phyloP scores from a whole-genome alignment of 306 rosid genomes.

The Malus sylvestris region DNA sequence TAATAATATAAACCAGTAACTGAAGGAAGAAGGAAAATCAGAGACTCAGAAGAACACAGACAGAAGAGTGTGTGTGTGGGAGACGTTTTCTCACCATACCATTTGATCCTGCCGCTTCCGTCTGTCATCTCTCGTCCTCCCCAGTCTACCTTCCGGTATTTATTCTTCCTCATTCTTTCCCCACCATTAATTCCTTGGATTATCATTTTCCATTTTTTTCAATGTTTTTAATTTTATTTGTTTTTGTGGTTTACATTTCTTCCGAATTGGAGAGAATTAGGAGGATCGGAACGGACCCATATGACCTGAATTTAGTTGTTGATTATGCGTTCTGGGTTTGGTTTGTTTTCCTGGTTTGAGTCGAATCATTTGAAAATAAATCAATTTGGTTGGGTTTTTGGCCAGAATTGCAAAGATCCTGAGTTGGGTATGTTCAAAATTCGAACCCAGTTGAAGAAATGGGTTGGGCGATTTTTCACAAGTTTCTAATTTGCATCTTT shows the following conservation, averaged over 20 bases:
- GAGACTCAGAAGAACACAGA: neutral
- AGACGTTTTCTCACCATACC: neutral
- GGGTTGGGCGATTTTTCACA: neutral
- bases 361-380: neutral
- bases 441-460: neutral
- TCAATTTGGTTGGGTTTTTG: neutral
- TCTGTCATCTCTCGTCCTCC: constrained; percentile 26
- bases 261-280: neutral
- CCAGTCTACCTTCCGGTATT: constrained; percentile 25
- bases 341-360: neutral
- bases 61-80: neutral
- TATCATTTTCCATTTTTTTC: neutral
- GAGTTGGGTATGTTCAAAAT: neutral
- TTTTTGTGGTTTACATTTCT: neutral
- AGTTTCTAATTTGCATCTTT: neutral
- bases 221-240: neutral
- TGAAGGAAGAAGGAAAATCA: neutral
- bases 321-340: neutral
- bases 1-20: neutral
- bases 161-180: neutral
- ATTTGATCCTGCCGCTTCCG: constrained; percentile 16
- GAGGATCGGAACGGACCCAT: constrained; percentile 12
- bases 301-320: neutral
- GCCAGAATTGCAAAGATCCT: neutral
- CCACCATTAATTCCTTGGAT: neutral